A percentile compares a stretch with the other conserved stretches of the same genome.
Conservation (phyloP, 306 rosid species). For the Castanopsis chinensis region DNA sequence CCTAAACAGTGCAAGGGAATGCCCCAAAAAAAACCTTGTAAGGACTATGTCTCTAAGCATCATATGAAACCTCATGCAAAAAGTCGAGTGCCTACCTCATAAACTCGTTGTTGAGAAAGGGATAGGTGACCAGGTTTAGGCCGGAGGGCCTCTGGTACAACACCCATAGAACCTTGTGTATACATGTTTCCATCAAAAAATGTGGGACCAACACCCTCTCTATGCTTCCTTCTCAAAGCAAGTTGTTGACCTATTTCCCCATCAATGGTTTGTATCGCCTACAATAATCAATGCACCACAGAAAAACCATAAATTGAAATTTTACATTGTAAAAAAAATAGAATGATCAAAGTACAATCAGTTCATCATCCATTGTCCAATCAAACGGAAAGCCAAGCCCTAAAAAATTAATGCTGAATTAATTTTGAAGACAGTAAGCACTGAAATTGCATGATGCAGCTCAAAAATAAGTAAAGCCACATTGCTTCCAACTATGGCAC, state of each 20-base stretch:
- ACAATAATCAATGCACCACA: constrained; percentile 17
- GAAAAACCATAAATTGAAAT: constrained; percentile 8
- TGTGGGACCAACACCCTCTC: constrained; percentile 76
- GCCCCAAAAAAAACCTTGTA: background rate
- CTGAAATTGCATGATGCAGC: background rate
- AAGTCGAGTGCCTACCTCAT: constrained; percentile 57
- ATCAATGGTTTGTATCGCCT: constrained; percentile 88
- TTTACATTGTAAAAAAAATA: background rate
- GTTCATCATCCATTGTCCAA: no score
- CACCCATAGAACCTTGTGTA: constrained; percentile 82
- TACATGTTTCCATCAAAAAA: constrained; percentile 81
- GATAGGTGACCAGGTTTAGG: constrained; percentile 97
- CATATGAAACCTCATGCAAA: background rate
- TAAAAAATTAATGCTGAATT: background rate
- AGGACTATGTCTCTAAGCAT: constrained; percentile 9
- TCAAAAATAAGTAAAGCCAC: background rate
- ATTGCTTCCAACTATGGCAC: background rate
- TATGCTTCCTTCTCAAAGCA: constrained; percentile 82
- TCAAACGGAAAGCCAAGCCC: background rate
- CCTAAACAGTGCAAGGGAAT: constrained; percentile 40
- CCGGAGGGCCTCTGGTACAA: constrained; percentile 90
- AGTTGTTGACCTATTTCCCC: constrained; percentile 86
- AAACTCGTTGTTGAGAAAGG: constrained; percentile 86
- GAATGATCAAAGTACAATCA: background rate
- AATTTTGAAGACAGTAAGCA: background rate